Evolutionary conservation across 176 grass and related monocot genomes (phyloP).

Genomic region (Sorghum bicolor): Sorghum_bicolor_NCBIv3 NC_012872.2:60333001-60333500

Average conservation of each 20-base stretch:
- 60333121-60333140: slow-evolving; percentile 49
- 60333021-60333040: slow-evolving; percentile 23
- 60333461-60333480: too few species aligned
- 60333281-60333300: background rate
- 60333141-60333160: slow-evolving; percentile 34
- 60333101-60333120: slow-evolving; percentile 42
- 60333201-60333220: background rate
- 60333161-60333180: background rate
- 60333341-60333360: background rate
- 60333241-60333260: background rate
- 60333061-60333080: slow-evolving; percentile 10
- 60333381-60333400: background rate
- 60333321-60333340: background rate
- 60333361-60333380: background rate
- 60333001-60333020: background rate
- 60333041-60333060: background rate
- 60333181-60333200: background rate
- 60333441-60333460: background rate
- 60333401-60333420: background rate
- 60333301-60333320: background rate
- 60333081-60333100: slow-evolving; percentile 23
- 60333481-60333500: too few species aligned
- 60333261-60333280: background rate
- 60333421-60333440: background rate
- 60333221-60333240: background rate